Evolutionary conservation across 1,139 yeast genomes (phyloP).

Genomic region (Suhomyces taliae): DNA sequence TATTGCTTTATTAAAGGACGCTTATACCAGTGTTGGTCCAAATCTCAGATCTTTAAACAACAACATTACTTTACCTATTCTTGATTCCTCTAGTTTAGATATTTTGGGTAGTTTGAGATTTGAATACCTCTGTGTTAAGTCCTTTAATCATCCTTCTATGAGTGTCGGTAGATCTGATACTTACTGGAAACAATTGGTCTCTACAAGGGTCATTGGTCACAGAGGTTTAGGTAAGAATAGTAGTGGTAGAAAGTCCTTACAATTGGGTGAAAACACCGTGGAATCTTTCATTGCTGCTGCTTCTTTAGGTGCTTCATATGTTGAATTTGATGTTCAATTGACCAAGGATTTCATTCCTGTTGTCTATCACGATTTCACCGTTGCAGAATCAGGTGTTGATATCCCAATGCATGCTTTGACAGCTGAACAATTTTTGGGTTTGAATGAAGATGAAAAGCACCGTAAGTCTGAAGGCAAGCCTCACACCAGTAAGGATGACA

Average conservation of each 20-base stretch:
- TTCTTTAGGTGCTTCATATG: conserved; percentile 86
- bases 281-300: conserved; percentile 97
- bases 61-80: conserved; percentile 71
- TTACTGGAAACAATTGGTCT: conserved; percentile 88
- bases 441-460: conserved; percentile 38
- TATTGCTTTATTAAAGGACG: conserved; percentile 67
- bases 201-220: conserved; percentile 94
- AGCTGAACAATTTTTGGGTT: conserved; percentile 79
- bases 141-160: conserved; percentile 75
- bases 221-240: conserved; percentile 92
- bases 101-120: conserved; percentile 76
- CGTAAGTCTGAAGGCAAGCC: conserved; percentile 9
- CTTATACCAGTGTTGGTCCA: conserved; percentile 69
- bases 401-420: conserved; percentile 95
- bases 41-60: conserved; percentile 69
- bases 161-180: conserved; percentile 71
- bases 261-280: conserved; percentile 93
- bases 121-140: conserved; percentile 69
- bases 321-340: conserved; percentile 94
- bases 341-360: conserved; percentile 95
- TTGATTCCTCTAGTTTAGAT: conserved; percentile 70
- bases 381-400: conserved; percentile 95
- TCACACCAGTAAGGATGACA: conserved; percentile 38
- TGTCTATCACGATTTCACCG: conserved; percentile 90
- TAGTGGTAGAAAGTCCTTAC: conserved; percentile 71